Evolutionary conservation across 768 basidiomycete species (phyloP).

Genomic region (Asterophora lycoperdoides): DNA sequence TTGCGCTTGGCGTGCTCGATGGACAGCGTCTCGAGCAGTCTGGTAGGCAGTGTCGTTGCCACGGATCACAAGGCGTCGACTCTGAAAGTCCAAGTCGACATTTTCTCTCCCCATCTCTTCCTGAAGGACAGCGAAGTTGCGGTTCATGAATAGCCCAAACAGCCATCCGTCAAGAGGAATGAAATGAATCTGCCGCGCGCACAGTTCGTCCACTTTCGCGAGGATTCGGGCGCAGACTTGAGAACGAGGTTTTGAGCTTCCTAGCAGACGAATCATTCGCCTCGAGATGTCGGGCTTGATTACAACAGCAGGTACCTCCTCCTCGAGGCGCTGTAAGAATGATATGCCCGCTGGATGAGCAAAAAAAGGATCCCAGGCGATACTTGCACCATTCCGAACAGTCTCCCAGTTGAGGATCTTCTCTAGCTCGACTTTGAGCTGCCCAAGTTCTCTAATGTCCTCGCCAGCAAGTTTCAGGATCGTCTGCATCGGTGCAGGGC

Average conservation of each 20-base stretch:
- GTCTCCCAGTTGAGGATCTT: slow-evolving; percentile 59
- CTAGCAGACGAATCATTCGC: slow-evolving; percentile 52
- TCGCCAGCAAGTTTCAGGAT: slow-evolving; percentile 48
- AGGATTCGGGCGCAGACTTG: slow-evolving; percentile 43
- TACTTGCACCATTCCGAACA: slow-evolving; percentile 44
- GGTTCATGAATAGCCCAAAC: slow-evolving; percentile 42
- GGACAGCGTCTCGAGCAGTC: slow-evolving; percentile 38
- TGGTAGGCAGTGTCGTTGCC: slow-evolving; percentile 47
- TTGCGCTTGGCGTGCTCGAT: slow-evolving; percentile 26
- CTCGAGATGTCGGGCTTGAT: slow-evolving; percentile 40
- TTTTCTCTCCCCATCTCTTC: slow-evolving; percentile 53
- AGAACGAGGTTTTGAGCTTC: slow-evolving; percentile 37
- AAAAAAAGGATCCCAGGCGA: slow-evolving; percentile 68
- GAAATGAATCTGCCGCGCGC: slow-evolving; percentile 34
- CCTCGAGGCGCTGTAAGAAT: slow-evolving; percentile 45
- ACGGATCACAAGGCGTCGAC: slow-evolving; percentile 46
- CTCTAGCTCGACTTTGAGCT: slow-evolving; percentile 59
- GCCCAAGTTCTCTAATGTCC: slow-evolving; percentile 44
- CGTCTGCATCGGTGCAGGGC: slow-evolving; percentile 19
- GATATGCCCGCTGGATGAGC: slow-evolving; percentile 31
- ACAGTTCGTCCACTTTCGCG: slow-evolving; percentile 40
- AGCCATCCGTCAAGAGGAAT: slow-evolving; percentile 47
- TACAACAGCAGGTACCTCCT: slow-evolving; percentile 32
- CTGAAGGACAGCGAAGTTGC: slow-evolving; percentile 43
- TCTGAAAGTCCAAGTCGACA: slow-evolving; percentile 43